Conservation (phyloP, 306 rosid genomes). For the Senna siamea region DNA sequence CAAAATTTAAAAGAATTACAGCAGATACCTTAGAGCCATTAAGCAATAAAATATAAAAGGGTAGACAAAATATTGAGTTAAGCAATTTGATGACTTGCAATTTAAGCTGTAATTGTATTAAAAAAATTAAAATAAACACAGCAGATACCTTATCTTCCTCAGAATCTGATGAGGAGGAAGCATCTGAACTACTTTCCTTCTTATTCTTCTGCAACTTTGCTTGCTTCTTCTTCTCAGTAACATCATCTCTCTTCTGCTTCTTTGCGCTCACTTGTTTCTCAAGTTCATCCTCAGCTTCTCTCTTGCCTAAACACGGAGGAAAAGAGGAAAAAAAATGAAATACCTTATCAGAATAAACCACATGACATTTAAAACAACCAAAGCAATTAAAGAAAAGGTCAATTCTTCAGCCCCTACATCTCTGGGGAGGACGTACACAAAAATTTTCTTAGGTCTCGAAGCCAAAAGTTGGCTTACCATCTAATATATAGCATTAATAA, state of each 20-base stretch:
- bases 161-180: conserved; percentile 55
- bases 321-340: not conserved
- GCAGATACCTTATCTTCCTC: conserved; percentile 62
- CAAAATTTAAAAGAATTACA: not conserved
- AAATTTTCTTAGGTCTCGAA: not conserved
- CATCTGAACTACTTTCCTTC: conserved; percentile 68
- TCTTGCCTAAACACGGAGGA: conserved; percentile 52
- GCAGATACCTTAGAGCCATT: conserved; percentile 40
- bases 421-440: not conserved
- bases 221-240: conserved; percentile 58
- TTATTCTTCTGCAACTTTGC: conserved; percentile 52
- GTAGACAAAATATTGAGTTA: not conserved
- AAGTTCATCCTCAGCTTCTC: conserved; percentile 60
- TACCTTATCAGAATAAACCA: not conserved
- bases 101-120: not conserved
- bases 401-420: not conserved
- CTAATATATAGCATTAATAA: not conserved
- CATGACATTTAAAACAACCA: not conserved
- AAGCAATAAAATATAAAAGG: not conserved
- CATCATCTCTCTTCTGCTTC: conserved; percentile 72
- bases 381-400: too few species aligned
- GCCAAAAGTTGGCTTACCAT: not conserved
- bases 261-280: conserved; percentile 61
- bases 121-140: not conserved
- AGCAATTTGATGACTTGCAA: not conserved